Percentiles rank a stretch among this genome's conserved stretches.
Evolutionary conservation across 2,329 filamentous ascomycete species (phyloP).

Genomic region (Lasiodiplodia hormozganensis): DNA sequence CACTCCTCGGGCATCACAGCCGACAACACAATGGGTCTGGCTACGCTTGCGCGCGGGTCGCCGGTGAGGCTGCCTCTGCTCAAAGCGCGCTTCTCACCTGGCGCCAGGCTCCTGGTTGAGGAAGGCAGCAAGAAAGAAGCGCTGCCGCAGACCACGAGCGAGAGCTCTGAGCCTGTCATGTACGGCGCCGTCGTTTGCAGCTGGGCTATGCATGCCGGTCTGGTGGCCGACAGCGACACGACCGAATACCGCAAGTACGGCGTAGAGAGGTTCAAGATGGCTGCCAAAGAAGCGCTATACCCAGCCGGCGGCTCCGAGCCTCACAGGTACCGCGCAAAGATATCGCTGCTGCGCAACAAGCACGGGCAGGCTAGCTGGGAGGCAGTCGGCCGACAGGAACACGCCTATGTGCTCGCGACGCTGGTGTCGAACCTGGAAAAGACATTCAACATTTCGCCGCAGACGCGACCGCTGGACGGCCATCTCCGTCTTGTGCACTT

Average conservation of each 20-base stretch:
- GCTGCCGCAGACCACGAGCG: conserved; percentile 40
- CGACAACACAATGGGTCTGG: conserved; percentile 51
- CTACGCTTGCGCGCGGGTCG: conserved; percentile 44
- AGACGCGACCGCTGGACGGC: conserved; percentile 72
- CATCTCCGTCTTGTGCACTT: conserved; percentile 77
- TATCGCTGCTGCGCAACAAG: conserved; percentile 50
- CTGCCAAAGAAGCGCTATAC: conserved; percentile 76
- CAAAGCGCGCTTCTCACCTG: conserved; percentile 53
- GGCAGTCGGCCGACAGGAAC: conserved; percentile 54
- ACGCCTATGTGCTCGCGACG: conserved; percentile 79
- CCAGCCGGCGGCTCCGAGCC: conserved; percentile 59
- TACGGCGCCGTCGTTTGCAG: conserved; percentile 85
- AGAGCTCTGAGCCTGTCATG: conserved; percentile 42
- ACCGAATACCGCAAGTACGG: conserved; percentile 79
- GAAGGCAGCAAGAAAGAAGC: conserved; percentile 53
- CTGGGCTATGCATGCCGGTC: conserved; percentile 86
- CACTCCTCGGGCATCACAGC: conserved; percentile 50
- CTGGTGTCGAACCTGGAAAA: conserved; percentile 83
- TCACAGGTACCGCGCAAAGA: conserved; percentile 63
- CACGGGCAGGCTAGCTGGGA: conserved; percentile 37
- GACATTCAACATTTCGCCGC: conserved; percentile 81
- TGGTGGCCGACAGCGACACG: conserved; percentile 92
- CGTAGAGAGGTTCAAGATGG: conserved; percentile 80
- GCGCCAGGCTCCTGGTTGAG: conserved; percentile 50
- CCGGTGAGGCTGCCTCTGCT: conserved; percentile 52